phyloP scores from a whole-genome alignment of 805 yeast genomes.

The Suhomyces faveliae region DNA sequence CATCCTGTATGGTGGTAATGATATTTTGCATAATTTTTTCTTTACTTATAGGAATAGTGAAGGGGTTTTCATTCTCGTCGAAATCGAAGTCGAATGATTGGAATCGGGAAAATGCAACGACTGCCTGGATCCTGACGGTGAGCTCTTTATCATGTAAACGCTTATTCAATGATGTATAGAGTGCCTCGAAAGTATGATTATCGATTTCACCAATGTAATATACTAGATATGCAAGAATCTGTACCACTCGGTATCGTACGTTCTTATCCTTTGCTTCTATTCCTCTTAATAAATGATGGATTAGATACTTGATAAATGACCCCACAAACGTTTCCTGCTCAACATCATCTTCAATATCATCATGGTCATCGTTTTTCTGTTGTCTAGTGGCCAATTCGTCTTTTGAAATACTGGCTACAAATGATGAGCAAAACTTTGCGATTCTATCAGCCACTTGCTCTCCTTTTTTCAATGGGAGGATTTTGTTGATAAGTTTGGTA shows the following conservation, averaged over 20 bases:
- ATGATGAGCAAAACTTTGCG: slow-evolving; percentile 65
- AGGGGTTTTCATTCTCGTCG: slow-evolving; percentile 27
- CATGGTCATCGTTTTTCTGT: slow-evolving; percentile 18
- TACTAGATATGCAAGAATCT: slow-evolving; percentile 68
- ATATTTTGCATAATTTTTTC: slow-evolving; percentile 10
- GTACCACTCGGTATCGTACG: slow-evolving; percentile 80
- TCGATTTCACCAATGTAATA: slow-evolving; percentile 73
- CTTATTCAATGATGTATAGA: slow-evolving; percentile 58
- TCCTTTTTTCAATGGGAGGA: slow-evolving; percentile 65
- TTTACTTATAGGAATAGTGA: slow-evolving; percentile 11
- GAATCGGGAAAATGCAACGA: slow-evolving; percentile 72
- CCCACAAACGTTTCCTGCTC: slow-evolving; percentile 40
- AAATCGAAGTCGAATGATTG: slow-evolving; percentile 47
- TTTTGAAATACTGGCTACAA: slow-evolving; percentile 47
- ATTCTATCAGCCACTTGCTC: slow-evolving; percentile 74
- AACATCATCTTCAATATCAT: slow-evolving; percentile 33
- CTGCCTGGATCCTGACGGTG: slow-evolving; percentile 78
- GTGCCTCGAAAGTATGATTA: slow-evolving; percentile 61
- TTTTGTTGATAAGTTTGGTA: slow-evolving; percentile 58
- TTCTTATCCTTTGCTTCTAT: slow-evolving; percentile 70
- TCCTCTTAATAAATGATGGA: slow-evolving; percentile 73
- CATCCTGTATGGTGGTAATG: slow-evolving; percentile 58
- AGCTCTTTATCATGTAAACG: slow-evolving; percentile 77
- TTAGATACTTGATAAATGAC: slow-evolving; percentile 57
- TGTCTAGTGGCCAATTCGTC: slow-evolving; percentile 25